These are phyloP conservation scores for Phytophthora fragariae DNA, from an alignment of 352 stramenopile species.

Conservation along the genomic window DNA sequence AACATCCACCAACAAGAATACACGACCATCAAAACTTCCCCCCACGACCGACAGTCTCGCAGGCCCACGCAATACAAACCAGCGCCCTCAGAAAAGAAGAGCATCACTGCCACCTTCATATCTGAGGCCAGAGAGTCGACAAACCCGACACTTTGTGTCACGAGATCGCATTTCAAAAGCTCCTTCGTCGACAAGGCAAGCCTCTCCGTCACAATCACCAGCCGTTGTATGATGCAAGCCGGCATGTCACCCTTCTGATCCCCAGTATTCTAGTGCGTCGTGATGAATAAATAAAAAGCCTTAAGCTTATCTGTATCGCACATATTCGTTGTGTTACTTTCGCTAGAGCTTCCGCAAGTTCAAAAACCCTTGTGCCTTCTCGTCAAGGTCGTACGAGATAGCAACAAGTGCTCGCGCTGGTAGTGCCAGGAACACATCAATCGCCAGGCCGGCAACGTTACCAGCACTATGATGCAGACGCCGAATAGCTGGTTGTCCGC, in stretches of 20 bases:
- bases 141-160: slow-evolving; percentile 1
- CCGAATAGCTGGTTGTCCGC: slow-evolving; percentile 11
- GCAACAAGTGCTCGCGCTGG: slow-evolving; percentile 54
- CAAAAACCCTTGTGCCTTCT: slow-evolving; percentile 75
- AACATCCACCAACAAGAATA: slow-evolving; percentile 15
- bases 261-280: slow-evolving; percentile 2
- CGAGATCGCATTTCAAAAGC: slow-evolving; percentile 20
- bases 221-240: slow-evolving; percentile 7
- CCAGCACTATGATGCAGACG: slow-evolving; percentile 68
- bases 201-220: slow-evolving; percentile 17
- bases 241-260: neutral
- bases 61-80: slow-evolving; percentile 12
- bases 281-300: slow-evolving; percentile 11
- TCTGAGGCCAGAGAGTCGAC: slow-evolving; percentile 6
- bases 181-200: slow-evolving; percentile 34
- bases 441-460: slow-evolving; percentile 58
- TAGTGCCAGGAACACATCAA: slow-evolving; percentile 68
- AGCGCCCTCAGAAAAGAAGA: slow-evolving; percentile 20
- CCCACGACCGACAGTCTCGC: slow-evolving; percentile 5
- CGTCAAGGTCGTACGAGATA: slow-evolving; percentile 72
- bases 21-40: neutral
- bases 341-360: slow-evolving; percentile 75
- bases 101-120: slow-evolving; percentile 12
- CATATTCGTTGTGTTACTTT: neutral
- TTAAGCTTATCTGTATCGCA: slow-evolving; percentile 7